Percentiles rank a stretch among this genome's conserved stretches.
phyloP scores from a whole-genome alignment of 2,329 filamentous ascomycete species.

The Aspergillus texensis region DNA sequence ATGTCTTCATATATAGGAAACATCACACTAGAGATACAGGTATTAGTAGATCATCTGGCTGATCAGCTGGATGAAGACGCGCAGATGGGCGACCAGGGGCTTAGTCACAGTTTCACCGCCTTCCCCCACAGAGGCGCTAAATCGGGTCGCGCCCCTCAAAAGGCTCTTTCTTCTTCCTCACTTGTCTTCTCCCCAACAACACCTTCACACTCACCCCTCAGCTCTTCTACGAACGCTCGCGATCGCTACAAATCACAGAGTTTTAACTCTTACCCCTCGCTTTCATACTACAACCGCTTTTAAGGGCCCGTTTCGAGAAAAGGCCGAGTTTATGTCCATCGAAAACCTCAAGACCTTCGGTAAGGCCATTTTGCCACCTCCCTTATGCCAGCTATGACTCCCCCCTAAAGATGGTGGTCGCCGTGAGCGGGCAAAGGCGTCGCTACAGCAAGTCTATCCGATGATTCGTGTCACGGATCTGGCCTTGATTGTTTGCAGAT shows the following conservation, averaged over 20 bases:
- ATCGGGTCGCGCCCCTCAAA: constrained; percentile 35
- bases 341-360: constrained; percentile 97
- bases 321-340: constrained; percentile 96
- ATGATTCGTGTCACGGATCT: background rate
- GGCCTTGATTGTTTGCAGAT: background rate
- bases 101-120: constrained; percentile 33
- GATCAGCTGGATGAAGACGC: background rate
- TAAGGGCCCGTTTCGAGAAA: constrained; percentile 56
- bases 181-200: constrained; percentile 31
- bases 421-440: background rate
- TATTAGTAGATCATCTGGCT: background rate
- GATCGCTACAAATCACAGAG: constrained; percentile 32
- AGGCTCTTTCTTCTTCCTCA: constrained; percentile 35
- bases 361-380: constrained; percentile 54
- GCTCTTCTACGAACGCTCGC: constrained; percentile 21
- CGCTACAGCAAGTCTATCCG: background rate
- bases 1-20: background rate
- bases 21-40: background rate
- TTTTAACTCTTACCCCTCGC: constrained; percentile 35
- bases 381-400: constrained; percentile 10
- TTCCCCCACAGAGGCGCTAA: constrained; percentile 32
- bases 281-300: constrained; percentile 39
- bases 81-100: background rate
- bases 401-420: background rate
- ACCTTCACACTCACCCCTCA: constrained; percentile 20